Evolutionary conservation across 1,139 yeast genomes (phyloP).

Genomic region (Yamadazyma buinensis): DNA sequence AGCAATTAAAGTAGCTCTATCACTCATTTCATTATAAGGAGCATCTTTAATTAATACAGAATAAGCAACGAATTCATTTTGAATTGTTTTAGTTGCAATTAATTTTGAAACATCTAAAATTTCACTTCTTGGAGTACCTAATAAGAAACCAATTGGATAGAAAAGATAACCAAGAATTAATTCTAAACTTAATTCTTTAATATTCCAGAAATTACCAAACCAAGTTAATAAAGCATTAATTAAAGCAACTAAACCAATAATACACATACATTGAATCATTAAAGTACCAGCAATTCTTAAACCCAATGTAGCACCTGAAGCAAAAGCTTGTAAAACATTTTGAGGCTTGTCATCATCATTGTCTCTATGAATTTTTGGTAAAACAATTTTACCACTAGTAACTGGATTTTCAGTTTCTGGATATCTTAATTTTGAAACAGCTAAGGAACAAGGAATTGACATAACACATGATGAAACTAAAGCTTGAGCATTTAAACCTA

Average conservation of each 20-base stretch:
- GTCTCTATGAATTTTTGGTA: constrained; percentile 43
- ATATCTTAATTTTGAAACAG: constrained; percentile 57
- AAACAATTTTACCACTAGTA: constrained; percentile 46
- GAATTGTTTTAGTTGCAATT: constrained; percentile 57
- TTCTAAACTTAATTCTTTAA: constrained; percentile 48
- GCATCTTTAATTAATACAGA: constrained; percentile 36
- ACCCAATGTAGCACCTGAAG: constrained; percentile 62
- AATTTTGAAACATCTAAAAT: constrained; percentile 49
- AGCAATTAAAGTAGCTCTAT: constrained; percentile 55
- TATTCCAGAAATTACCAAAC: constrained; percentile 66
- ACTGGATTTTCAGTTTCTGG: constrained; percentile 61
- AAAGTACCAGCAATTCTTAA: constrained; percentile 57
- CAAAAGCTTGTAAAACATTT: constrained; percentile 62
- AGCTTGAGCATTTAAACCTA: constrained; percentile 64
- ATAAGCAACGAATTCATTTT: constrained; percentile 64
- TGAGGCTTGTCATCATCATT: constrained; percentile 41
- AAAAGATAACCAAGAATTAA: constrained; percentile 56
- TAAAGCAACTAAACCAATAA: constrained; percentile 59
- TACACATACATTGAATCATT: constrained; percentile 59
- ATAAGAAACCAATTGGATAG: constrained; percentile 59
- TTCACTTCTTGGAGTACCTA: constrained; percentile 60
- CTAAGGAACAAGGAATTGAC: constrained; percentile 68
- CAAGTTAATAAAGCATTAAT: constrained; percentile 57
- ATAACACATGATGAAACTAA: constrained; percentile 65
- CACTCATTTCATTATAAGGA: constrained; percentile 47